A percentile compares a stretch with the other conserved stretches of the same genome.
These are phyloP conservation scores for Daldinia sp. DNA, from an alignment of 2,329 filamentous ascomycete species.

Conservation along the genomic window DNA sequence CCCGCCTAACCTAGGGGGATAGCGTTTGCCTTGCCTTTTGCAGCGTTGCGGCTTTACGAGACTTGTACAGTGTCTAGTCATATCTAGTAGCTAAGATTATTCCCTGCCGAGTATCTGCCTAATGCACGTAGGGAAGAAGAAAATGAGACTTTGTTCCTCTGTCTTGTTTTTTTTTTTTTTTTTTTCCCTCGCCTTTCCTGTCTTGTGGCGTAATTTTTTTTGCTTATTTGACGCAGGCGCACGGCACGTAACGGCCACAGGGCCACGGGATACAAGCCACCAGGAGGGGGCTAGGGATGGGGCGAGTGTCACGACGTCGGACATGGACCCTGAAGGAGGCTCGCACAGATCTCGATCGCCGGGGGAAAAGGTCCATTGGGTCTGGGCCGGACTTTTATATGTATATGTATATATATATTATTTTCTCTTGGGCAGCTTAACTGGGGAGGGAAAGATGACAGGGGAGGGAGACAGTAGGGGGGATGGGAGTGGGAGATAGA, in stretches of 20 bases:
- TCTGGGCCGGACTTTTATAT: not conserved
- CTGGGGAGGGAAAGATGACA: not conserved
- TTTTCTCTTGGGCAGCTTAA: no score
- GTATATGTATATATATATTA: no score
- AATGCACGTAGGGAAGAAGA: not conserved
- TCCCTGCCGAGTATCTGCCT: not conserved
- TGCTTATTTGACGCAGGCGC: slow-evolving; percentile 5
- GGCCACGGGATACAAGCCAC: not conserved
- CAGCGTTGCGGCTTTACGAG: not conserved
- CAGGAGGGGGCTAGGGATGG: not conserved
- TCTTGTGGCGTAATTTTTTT: no score
- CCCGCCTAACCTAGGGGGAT: no score
- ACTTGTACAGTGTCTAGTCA: no score
- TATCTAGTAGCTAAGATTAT: no score
- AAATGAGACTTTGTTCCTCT: not conserved
- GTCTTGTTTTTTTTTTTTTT: not conserved
- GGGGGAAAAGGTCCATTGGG: slow-evolving; percentile 7
- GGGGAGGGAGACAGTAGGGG: not conserved
- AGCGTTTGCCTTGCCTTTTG: not conserved
- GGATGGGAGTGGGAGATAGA: not conserved
- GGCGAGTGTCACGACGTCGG: not conserved
- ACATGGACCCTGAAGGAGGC: slow-evolving; percentile 5
- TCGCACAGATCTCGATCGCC: slow-evolving; percentile 36
- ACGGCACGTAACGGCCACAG: slow-evolving; percentile 17
- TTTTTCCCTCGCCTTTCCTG: no score